phyloP scores from a whole-genome alignment of 2,329 filamentous ascomycete species.

The Chlorencoelia australis region DNA sequence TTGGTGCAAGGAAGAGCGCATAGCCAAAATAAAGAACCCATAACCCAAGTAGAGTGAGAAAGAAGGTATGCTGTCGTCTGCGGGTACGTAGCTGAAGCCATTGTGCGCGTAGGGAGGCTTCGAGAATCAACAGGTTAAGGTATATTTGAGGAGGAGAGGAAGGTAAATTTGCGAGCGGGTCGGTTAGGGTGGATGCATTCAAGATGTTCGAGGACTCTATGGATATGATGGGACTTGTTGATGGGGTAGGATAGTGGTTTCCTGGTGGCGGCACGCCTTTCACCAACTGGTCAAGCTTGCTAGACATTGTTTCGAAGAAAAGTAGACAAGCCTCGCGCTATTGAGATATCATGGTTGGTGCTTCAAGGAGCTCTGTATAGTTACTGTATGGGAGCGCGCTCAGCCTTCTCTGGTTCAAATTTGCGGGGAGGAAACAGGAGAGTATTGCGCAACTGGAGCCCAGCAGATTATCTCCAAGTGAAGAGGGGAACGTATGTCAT shows the following conservation, averaged over 20 bases:
- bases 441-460: too few relatives aligned
- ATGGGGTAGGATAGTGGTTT: conserved; percentile 25
- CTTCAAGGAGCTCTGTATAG: too few relatives aligned
- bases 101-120: conserved; percentile 84
- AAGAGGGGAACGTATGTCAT: too few relatives aligned
- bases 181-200: conserved; percentile 25
- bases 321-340: conserved; percentile 7
- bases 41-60: conserved; percentile 64
- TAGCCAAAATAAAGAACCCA: conserved; percentile 86
- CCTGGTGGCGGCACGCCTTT: conserved; percentile 72
- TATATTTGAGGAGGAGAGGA: conserved; percentile 55
- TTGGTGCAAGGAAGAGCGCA: conserved; percentile 86
- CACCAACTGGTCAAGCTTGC: conserved; percentile 68
- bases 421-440: too few relatives aligned
- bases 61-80: conserved; percentile 86
- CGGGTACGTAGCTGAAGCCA: conserved; percentile 85
- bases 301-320: conserved; percentile 20
- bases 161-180: conserved; percentile 27
- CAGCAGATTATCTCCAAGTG: too few relatives aligned
- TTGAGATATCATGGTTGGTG: conserved; percentile 15
- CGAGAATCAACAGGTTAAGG: conserved; percentile 92
- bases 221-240: conserved; percentile 32
- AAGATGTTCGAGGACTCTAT: conserved; percentile 21
- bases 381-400: too few relatives aligned
- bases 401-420: too few relatives aligned